phyloP scores from a whole-genome alignment of 768 basidiomycete genomes.

The Mycena filopes region DNA sequence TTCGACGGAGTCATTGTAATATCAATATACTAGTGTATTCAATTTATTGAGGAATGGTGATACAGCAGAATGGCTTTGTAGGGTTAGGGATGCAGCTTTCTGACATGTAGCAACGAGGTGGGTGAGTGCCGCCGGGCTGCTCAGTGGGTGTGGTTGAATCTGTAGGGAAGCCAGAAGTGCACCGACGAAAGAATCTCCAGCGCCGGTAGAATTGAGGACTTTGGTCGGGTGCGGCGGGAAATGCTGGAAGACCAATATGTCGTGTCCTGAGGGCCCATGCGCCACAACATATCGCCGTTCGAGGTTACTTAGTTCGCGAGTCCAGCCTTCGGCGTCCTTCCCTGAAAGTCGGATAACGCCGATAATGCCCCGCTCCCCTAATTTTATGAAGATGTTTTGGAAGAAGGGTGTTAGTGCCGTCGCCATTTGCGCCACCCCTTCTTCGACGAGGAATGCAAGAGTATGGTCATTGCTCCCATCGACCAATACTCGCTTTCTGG shows the following conservation, averaged over 20 bases:
- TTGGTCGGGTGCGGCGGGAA: conserved; percentile 66
- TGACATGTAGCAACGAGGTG: conserved; percentile 67
- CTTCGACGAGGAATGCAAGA: conserved; percentile 70
- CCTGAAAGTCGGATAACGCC: conserved; percentile 66
- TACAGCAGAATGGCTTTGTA: conserved; percentile 69
- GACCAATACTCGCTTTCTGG: conserved; percentile 55
- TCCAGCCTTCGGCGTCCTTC: conserved; percentile 59
- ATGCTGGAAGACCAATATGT: conserved; percentile 74
- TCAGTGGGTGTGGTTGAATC: conserved; percentile 55
- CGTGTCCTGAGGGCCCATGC: conserved; percentile 54
- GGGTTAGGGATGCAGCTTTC: conserved; percentile 67
- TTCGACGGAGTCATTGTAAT: conserved; percentile 1
- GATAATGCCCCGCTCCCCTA: conserved; percentile 76
- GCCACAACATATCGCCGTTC: conserved; percentile 61
- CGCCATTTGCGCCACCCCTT: conserved; percentile 84
- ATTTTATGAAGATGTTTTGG: conserved; percentile 86
- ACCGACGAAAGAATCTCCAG: conserved; percentile 92
- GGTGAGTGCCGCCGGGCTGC: conserved; percentile 56
- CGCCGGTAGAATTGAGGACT: conserved; percentile 86
- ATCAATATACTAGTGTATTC: conserved; percentile 27
- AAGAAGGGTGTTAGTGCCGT: conserved; percentile 87
- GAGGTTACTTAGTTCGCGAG: conserved; percentile 56
- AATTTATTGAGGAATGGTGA: conserved; percentile 76
- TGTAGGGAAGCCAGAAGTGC: conserved; percentile 78
- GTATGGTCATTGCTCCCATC: conserved; percentile 45